Evolutionary conservation across 345 rosid genomes (phyloP).

Genomic region (Corymbia maculata): DNA sequence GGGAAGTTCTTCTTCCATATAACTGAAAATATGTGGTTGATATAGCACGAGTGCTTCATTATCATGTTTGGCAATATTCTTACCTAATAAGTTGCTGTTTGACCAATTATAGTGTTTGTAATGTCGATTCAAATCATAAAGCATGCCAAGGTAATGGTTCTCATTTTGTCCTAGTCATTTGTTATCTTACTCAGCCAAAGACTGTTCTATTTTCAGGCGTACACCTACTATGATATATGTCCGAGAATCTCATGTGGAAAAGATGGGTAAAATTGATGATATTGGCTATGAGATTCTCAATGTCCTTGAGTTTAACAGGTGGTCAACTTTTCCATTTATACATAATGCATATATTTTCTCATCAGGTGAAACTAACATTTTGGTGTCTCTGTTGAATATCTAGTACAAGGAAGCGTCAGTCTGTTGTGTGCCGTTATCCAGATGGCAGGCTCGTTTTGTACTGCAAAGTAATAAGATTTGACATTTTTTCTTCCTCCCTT

Average conservation of each 20-base stretch:
- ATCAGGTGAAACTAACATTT: background rate
- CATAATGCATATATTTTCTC: background rate
- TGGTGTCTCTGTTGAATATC: background rate
- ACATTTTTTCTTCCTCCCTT: constrained; percentile 1
- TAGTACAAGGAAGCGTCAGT: constrained; percentile 99
- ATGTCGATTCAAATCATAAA: background rate
- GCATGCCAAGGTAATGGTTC: background rate
- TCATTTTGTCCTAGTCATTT: background rate
- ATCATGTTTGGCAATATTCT: background rate
- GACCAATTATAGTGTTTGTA: background rate
- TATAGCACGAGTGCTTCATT: background rate
- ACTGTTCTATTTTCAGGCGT: constrained; percentile 44
- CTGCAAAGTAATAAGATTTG: constrained; percentile 63
- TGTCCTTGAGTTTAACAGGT: constrained; percentile 99
- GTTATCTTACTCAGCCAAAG: background rate
- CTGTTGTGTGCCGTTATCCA: constrained; percentile 95
- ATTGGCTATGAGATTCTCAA: constrained; percentile 87
- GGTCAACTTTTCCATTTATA: background rate
- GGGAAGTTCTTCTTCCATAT: background rate
- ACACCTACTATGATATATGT: constrained; percentile 88
- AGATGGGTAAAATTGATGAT: constrained; percentile 83
- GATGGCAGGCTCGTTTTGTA: constrained; percentile 94
- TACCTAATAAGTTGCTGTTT: background rate
- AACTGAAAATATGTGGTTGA: background rate
- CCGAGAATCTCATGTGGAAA: constrained; percentile 98